Evolutionary conservation across 208 protist genomes (phyloP), one percentile per base, ranked within the genome.

Genomic region (Tritrichomonas musculus): DNA sequence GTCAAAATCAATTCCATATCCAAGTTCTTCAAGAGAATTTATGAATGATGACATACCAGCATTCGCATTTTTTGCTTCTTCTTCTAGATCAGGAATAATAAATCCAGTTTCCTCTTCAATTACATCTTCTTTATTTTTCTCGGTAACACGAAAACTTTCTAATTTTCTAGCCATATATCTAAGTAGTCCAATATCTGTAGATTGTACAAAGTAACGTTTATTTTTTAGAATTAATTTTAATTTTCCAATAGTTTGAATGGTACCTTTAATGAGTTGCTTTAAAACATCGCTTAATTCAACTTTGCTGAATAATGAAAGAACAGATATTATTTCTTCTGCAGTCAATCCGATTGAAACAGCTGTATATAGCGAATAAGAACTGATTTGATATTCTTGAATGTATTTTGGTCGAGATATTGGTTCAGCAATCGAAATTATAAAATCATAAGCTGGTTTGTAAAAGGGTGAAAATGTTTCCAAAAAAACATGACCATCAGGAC

Each of bases 381-480:
- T 99, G 25, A 99, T 95, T 60, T 96, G 94, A 95, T 99, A 99
- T 95, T 99, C 98, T 93, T 99, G 98, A 53, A 99, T 97, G 9
- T 97, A 94, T 11, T 96, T 93, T 0, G 98, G 98, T 5, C 98
- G 95, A 14, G 96, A 97, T 14, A 97, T 95, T 49, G 98, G 97
- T 95, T 99, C 98, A 17, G 98, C 97, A 47, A 99, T 97, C 33
- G 97, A 95, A 36, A 98, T 95, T 0, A 98, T 93, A 92, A 98
- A 98, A 80, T 98, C 97, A 75, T 93, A 96, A 20, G 97, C 97
- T 84, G 95, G 88, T 92, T 94, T 72, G 93, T 97, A 98, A 25
- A 97, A 93, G 0, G 96, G 95, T 47, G 95, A 96, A 93, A 95
- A 96, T 1, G 95, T 95, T 93, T 97, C 97, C n/a, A 97, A 75